Base-by-base conservation (phyloP, 1,284 basidiomycete species). In the Tilletiaria anomala region DNA sequence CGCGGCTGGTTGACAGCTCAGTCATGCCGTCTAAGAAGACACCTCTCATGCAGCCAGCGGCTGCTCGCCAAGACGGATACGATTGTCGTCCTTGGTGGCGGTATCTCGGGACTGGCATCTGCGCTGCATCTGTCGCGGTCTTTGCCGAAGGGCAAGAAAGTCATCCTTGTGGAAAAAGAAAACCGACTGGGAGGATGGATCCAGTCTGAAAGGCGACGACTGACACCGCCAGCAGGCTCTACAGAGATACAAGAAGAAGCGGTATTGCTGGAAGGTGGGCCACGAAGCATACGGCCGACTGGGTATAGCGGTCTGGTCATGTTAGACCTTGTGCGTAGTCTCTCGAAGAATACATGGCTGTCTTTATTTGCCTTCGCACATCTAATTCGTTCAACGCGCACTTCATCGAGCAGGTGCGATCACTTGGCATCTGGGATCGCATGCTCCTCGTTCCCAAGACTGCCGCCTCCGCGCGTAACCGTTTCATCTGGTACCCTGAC, bases 111-210 rank as follows among this genome's bases (percentile, higher is more conserved):
- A 5, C 74, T 89, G 12, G 79, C 83, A 0, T 75, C 82, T 12
- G 82, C 85, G 2, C 83, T 79, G 59, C 76, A 84, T 56, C 76
- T 87, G 15, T 72, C 80, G 4, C 72, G 79, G 40, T 72, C 75
- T 5, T 79, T 83, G 46, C 78, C 78, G 0, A 62, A 69, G 2
- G 66, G 75, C 23, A 17, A 39, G 11, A 44, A 52, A 12, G 76
- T 93, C 40, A 74, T 78, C 1, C 54, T 93, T 2, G 51, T 88
- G 16, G 87, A 93, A 55, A 75, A 73, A 50, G 69, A 75, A 3
- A 38, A 70, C 0, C 70, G 77, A 2, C 68, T 82, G 2, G 89
- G 89, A 8, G 89, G 89, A 22, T 94, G 86, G 86, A 76, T 87
- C 1, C 70, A 70, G 44, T 78, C 79, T 50, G 72, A 80, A 46